Conservation (phyloP, 2,329 filamentous ascomycete species). For the Lachnellula occidentalis region DNA sequence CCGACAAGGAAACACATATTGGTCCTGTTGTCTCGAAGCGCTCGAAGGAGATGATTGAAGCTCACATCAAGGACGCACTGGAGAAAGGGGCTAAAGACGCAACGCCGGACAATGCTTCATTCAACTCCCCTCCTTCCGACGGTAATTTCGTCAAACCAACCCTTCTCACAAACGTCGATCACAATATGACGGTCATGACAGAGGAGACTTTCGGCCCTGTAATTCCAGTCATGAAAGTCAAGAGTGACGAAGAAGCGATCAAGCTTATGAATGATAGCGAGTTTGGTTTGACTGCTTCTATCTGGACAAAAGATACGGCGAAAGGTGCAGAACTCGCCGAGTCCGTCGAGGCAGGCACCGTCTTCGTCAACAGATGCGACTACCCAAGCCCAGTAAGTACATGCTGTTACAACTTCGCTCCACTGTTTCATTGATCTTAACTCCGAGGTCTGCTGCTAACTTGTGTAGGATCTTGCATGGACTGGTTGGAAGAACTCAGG, state of each 20-base stretch:
- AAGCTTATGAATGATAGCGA: slow-evolving; percentile 90
- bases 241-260: slow-evolving; percentile 74
- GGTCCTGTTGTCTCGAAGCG: slow-evolving; percentile 83
- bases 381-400: slow-evolving; percentile 79
- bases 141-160: slow-evolving; percentile 89
- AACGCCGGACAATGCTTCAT: slow-evolving; percentile 77
- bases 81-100: slow-evolving; percentile 77
- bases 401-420: background rate
- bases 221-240: slow-evolving; percentile 84
- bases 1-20: slow-evolving; percentile 71
- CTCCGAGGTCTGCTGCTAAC: slow-evolving; percentile 5
- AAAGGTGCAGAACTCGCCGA: slow-evolving; percentile 73
- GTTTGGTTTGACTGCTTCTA: slow-evolving; percentile 90
- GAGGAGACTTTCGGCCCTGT: slow-evolving; percentile 95
- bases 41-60: slow-evolving; percentile 68
- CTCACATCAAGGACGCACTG: slow-evolving; percentile 77
- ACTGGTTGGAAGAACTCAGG: slow-evolving; percentile 97
- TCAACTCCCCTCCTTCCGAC: slow-evolving; percentile 63
- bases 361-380: slow-evolving; percentile 93
- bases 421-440: slow-evolving; percentile 5
- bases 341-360: slow-evolving; percentile 83
- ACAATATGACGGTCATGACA: slow-evolving; percentile 82
- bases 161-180: slow-evolving; percentile 71
- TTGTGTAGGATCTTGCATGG: slow-evolving; percentile 77
- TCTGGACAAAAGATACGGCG: slow-evolving; percentile 86